Evolutionary conservation across 441 rosid species (phyloP), one percentile per base, ranked within the genome.

Genomic region (Gossypium armourianum): DNA sequence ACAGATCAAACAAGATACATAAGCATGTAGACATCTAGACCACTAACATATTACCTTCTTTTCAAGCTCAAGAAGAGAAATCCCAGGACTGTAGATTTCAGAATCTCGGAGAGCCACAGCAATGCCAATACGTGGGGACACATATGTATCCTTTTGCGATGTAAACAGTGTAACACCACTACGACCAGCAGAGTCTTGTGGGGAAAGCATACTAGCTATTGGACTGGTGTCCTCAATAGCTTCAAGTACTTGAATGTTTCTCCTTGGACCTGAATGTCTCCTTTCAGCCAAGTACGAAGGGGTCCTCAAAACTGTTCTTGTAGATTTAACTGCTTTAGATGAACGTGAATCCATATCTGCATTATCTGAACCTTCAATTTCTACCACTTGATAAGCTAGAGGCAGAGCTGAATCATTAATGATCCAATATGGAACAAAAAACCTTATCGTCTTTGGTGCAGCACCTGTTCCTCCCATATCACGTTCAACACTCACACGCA

Each of bases 371-470:
- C 87, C 87, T 76, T 96, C 99, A 76, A 91, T 83, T 83, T 92
- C 99, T 79, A 93, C 98, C 72, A 90, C 81, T 79, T 85, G 87
- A 81, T 96, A 96, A 65, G 86, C 89, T 73, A 96, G 80, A 78
- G 92, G 86, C 69, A 96, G 68, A 81, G 82, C 82, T 19, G 98
- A 87, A 81, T 88, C 90, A 75, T 96, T 96, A 72, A 82, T 80
- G 72, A 96, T 93, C 97, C 99, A 96, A 82, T 93, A 96, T 53
- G 97, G 99, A 70, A 93, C 96, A 76, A 91, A 96, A 62, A 93
- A 85, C 81, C 94, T 87, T 73, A 96, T 86, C 17, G 87, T 85
- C 76, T 91, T 96, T 16, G 96, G 96, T 53, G 96, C 97, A 16
- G 88, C 87, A 70, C 78, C 81, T 71, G 88, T 91, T 80, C 88